Evolutionary conservation across 1,139 yeast genomes (phyloP), one percentile per base, ranked within the genome.

Genomic region (Kodamaea sp.): DNA sequence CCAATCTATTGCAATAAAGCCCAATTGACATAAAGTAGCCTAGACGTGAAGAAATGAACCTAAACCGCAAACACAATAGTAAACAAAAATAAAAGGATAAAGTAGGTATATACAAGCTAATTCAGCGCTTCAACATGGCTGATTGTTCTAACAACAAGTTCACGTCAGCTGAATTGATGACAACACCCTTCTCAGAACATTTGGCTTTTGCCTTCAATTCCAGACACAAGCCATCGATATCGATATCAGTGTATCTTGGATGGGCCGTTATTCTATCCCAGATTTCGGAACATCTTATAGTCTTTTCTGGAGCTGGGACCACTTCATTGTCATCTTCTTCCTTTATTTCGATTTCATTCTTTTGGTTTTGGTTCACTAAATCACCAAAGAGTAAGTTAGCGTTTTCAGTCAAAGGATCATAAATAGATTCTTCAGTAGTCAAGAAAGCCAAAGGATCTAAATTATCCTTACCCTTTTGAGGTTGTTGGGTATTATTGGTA

Each of bases 231-330:
- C 96, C 94, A 58, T 90, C 97, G 48, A 92, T 89, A 62, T 92
- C 97, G 41, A 92, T 72, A 45, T 90, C 96, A 6, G 94, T 81
- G 62, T 90, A 92, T 58, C 84, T 81, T 27, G 98, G 97, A 70
- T 92, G 97, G 10, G 95, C 67, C 3, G 96, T 86, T 30, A 92
- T 85, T 55, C 97, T 77, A 60, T 90, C 97, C 98, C 98, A 92
- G 20, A 90, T 84, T 52, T 89, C 97, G 1, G 95, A 80, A 61
- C 98, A 92, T 54, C 79, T 76, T 63, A 87, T 50, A 70, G 57
- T 53, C 61, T 68, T 35, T 60, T 66, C 60, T 55, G 83, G 60
- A 4, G 79, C 73, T 27, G 85, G 84, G 3, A 79, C 84, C 34
- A 73, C 67, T 38, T 70, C 73, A 20, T 47, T 67, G 9, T 57